Percentiles rank a stretch among this genome's conserved stretches.
These are phyloP conservation scores for Thermochaetoides dissita DNA, from an alignment of 2,329 filamentous ascomycete genomes.

Conservation along the genomic window DNA sequence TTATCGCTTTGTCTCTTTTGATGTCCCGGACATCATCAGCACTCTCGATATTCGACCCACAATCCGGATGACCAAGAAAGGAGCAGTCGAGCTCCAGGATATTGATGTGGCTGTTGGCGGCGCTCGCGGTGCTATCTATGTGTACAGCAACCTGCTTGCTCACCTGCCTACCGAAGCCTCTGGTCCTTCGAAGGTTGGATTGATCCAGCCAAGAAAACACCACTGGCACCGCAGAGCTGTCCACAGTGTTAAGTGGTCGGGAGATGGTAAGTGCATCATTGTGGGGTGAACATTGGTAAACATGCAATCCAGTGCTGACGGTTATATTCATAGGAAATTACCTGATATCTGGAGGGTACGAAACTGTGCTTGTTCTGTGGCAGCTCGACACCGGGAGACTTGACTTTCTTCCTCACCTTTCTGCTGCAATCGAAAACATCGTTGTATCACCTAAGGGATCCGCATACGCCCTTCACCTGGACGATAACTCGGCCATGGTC, in stretches of 20 bases:
- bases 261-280: conserved; percentile 51
- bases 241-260: conserved; percentile 77
- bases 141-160: conserved; percentile 63
- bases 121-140: conserved; percentile 58
- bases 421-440: conserved; percentile 70
- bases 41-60: conserved; percentile 48
- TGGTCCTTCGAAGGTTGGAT: conserved; percentile 28
- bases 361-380: conserved; percentile 84
- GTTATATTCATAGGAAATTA: conserved; percentile 55
- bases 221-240: conserved; percentile 89
- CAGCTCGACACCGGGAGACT: conserved; percentile 76
- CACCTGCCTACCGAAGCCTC: conserved; percentile 36
- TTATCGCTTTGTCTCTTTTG: conserved; percentile 45
- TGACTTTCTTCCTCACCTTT: conserved; percentile 80
- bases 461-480: conserved; percentile 70
- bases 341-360: conserved; percentile 79
- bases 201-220: conserved; percentile 48
- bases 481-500: conserved; percentile 85
- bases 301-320: not conserved
- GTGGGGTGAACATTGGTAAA: not conserved
- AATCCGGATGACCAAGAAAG: conserved; percentile 19
- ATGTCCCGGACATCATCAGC: conserved; percentile 49
- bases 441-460: conserved; percentile 67
- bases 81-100: conserved; percentile 16
- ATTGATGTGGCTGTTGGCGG: conserved; percentile 63